Conservation (phyloP, 2,329 filamentous ascomycete species). For the Shiraia bambusicola region DNA sequence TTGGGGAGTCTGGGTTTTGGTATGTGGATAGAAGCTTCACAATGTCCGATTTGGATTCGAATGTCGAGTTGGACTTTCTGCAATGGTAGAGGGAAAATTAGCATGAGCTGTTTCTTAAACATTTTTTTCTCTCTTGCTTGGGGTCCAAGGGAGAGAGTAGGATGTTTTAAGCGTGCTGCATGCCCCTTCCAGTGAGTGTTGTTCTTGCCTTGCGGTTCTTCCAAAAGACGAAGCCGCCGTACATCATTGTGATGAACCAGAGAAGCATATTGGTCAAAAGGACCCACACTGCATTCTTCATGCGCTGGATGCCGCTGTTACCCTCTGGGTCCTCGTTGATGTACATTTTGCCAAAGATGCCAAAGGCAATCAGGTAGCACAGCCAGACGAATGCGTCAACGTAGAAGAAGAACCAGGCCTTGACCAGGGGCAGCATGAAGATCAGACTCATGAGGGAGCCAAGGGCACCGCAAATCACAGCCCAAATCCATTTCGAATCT, state of each 20-base stretch:
- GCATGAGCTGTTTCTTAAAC: background rate
- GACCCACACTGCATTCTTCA: conserved; percentile 87
- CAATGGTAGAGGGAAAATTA: conserved; percentile 3
- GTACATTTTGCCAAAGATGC: conserved; percentile 80
- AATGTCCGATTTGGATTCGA: conserved; percentile 5
- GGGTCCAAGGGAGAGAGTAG: conserved; percentile 1
- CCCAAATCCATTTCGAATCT: conserved; percentile 57
- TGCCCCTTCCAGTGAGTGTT: conserved; percentile 19
- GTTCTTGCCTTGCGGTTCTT: conserved; percentile 34
- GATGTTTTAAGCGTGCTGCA: conserved; percentile 24
- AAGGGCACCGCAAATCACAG: conserved; percentile 43
- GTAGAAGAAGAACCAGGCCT: conserved; percentile 56
- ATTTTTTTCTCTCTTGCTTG: background rate
- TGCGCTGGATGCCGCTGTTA: conserved; percentile 65
- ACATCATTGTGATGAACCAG: conserved; percentile 68
- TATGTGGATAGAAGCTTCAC: background rate
- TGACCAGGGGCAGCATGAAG: conserved; percentile 63
- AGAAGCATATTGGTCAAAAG: conserved; percentile 73
- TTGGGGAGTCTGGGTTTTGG: background rate
- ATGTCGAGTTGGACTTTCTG: conserved; percentile 7
- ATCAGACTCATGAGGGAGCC: conserved; percentile 46
- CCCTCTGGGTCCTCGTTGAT: conserved; percentile 68
- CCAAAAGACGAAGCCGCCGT: conserved; percentile 60
- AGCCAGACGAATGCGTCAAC: conserved; percentile 73
- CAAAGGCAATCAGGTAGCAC: conserved; percentile 80